Conservation (phyloP, 305 asterid genomes). For the Fraxinus angustifolia region DNA sequence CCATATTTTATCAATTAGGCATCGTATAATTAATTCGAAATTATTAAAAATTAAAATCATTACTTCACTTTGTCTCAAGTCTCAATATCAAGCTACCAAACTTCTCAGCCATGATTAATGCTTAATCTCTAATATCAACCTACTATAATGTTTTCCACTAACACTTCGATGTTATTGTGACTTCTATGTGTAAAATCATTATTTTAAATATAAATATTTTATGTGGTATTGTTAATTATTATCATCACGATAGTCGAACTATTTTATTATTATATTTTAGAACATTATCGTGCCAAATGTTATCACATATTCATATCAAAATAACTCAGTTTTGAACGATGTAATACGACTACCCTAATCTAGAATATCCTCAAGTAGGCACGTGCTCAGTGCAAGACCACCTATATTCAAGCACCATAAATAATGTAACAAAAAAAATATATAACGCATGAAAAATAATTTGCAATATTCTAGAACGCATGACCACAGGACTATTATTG, state of each 20-base stretch:
- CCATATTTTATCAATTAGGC: background rate
- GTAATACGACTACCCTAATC: background rate
- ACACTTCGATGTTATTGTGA: background rate
- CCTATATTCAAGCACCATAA: background rate
- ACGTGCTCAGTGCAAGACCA: background rate
- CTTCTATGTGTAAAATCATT: background rate
- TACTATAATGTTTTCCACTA: background rate
- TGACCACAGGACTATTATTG: background rate
- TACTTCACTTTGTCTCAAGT: background rate
- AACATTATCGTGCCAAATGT: too few species aligned
- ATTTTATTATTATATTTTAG: background rate
- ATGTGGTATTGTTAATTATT: background rate
- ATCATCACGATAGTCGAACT: background rate
- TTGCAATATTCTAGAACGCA: background rate
- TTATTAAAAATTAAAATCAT: background rate
- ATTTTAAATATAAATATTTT: too few species aligned
- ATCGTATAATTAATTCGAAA: background rate
- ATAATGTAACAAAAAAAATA: background rate
- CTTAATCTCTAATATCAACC: background rate
- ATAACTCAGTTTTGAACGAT: background rate
- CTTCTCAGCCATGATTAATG: background rate
- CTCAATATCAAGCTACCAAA: background rate
- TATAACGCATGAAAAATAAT: background rate
- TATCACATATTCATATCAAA: too few species aligned
- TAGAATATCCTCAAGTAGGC: background rate